phyloP scores from a whole-genome alignment of 1,284 basidiomycete species.

The Moesziomyces sp. region DNA sequence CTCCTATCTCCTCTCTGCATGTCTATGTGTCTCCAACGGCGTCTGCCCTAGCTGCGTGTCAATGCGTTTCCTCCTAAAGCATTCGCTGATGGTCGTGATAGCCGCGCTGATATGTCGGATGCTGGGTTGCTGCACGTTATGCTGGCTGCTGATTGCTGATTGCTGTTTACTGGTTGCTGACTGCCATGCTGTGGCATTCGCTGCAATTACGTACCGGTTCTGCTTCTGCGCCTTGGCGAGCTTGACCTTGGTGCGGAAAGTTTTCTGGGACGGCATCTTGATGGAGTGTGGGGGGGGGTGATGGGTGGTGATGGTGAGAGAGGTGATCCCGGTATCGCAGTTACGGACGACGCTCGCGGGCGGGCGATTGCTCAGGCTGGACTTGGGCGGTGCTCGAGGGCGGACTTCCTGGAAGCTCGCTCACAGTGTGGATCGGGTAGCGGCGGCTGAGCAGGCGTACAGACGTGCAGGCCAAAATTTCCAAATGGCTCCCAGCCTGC shows the following conservation, averaged over 20 bases:
- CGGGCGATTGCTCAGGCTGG: too few relatives aligned
- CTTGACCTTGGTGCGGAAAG: conserved; percentile 94
- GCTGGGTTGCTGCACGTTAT: conserved; percentile 3
- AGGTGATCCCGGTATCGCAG: background rate
- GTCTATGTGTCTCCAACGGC: too few relatives aligned
- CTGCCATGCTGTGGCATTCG: background rate
- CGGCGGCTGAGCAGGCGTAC: background rate
- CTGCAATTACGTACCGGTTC: conserved; percentile 78
- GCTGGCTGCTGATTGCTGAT: conserved; percentile 4
- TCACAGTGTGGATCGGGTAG: background rate
- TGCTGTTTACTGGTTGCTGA: background rate
- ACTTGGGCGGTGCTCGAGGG: too few relatives aligned
- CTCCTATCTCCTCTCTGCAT: too few relatives aligned
- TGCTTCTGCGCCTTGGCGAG: conserved; percentile 95
- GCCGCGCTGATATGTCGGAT: background rate
- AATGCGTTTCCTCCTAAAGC: background rate
- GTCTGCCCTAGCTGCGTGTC: too few relatives aligned
- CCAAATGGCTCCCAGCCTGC: too few relatives aligned
- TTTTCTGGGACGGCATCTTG: conserved; percentile 90
- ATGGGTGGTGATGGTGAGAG: conserved; percentile 8
- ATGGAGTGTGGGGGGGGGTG: conserved; percentile 10
- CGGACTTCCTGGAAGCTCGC: background rate
- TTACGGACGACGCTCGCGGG: background rate
- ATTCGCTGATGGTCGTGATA: background rate
- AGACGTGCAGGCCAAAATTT: background rate